Evolutionary conservation across 106 monocot species (phyloP), one percentile per base, ranked within the genome.

Genomic region (Allium fistulosum): DNA sequence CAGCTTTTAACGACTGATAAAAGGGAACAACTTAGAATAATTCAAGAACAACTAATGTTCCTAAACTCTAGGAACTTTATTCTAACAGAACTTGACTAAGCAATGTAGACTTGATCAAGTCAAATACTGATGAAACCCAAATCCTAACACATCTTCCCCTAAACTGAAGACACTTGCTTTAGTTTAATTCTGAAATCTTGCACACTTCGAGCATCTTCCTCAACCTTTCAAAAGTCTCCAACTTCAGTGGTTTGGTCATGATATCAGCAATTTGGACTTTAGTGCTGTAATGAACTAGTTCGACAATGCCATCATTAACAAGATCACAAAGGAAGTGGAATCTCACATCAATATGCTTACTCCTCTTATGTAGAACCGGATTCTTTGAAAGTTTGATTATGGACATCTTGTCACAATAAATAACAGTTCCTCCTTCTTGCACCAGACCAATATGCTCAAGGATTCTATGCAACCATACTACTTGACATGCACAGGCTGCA

Each of bases 381-480:
- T 67, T 67, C 16, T 67, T 67, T 48, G 47, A 67, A 51, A 67
- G 66, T 22, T 67, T 51, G 7, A 67, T 67, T 50, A 46, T 18
- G 10, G 66, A 67, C 26, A 67, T 49, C 0, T 51, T 67, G 8
- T 67, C 49, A 67, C 66, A 67, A 50, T 51, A 67, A 50, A 67
- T 11, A 16, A 5, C 4, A 11, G 49, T 67, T 67, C 6, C 17
- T 16, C 66, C 66, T 22, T 22, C 22, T 49, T 67, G 48, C 18
- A 50, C n/a, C 0, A 50, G 26, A 15, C 15, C 47, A 67, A 67
- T 13, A 48, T 3, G 3, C 11, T 67, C 48, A 51, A 50, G 16
- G 12, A 67, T 6, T 17, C 22, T 67, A n/a, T 7, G 15, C 48
- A 67, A 18, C 49, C 49, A 67, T 50, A 67, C 22, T 11, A 17